phyloP scores from a whole-genome alignment of 257 asterid species.

The Nicotiana tabacum region DNA sequence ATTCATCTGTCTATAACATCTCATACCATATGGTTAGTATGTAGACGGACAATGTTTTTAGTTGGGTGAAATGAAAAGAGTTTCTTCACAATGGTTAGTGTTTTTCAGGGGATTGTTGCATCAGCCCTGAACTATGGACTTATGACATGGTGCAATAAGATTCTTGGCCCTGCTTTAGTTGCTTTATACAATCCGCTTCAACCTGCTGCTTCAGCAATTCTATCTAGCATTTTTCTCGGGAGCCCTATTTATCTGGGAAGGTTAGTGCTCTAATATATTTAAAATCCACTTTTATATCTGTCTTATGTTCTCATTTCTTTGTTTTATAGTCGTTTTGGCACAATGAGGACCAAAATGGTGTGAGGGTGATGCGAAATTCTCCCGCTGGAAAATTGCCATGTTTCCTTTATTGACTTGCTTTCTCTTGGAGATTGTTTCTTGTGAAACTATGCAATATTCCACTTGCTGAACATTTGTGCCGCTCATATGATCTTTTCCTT shows the following conservation, averaged over 20 bases:
- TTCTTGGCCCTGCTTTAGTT: constrained; percentile 87
- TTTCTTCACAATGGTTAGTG: neutral
- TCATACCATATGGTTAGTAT: neutral
- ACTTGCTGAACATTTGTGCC: neutral
- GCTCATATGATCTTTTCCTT: neutral
- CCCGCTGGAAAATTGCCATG: neutral
- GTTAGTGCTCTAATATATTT: constrained; percentile 20
- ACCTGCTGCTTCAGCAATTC: constrained; percentile 81
- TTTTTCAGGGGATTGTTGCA: constrained; percentile 68
- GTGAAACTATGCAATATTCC: neutral
- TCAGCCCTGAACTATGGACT: constrained; percentile 89
- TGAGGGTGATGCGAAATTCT: neutral
- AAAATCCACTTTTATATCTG: neutral
- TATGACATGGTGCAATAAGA: constrained; percentile 81
- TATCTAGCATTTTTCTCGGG: constrained; percentile 80
- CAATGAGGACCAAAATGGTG: neutral
- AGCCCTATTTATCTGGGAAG: constrained; percentile 98
- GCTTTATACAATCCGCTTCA: constrained; percentile 88
- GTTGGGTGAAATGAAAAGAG: neutral
- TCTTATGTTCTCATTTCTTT: neutral
- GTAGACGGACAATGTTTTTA: neutral
- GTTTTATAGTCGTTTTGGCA: neutral
- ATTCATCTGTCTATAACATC: neutral
- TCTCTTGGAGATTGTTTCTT: neutral
- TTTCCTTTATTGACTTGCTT: neutral